phyloP scores from a whole-genome alignment of 768 basidiomycete species.

The Tricholoma furcatifolium region DNA sequence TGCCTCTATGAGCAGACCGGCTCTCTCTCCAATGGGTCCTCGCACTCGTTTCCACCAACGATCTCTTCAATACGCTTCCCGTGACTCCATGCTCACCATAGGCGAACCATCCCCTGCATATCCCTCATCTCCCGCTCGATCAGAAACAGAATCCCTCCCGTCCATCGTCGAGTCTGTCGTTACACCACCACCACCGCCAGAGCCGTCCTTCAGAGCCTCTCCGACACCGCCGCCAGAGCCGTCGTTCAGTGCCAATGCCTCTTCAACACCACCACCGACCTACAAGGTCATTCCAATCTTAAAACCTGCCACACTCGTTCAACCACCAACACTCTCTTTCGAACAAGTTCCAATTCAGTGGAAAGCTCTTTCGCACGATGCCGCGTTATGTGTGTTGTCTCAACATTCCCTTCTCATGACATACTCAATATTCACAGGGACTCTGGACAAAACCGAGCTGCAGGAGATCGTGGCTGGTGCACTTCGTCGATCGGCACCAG shows the following conservation, averaged over 20 bases:
- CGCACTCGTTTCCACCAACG: constrained; percentile 16
- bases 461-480: constrained; percentile 72
- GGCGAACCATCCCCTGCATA: constrained; percentile 16
- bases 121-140: constrained; percentile 11
- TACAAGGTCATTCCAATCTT: constrained; percentile 15
- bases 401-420: not conserved
- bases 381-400: constrained; percentile 50
- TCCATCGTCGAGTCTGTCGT: constrained; percentile 11
- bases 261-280: constrained; percentile 5
- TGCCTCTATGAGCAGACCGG: constrained; percentile 14
- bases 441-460: constrained; percentile 59
- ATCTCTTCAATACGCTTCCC: constrained; percentile 8
- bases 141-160: constrained; percentile 12
- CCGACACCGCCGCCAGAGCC: not conserved
- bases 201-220: too few relatives aligned
- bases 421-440: constrained; percentile 34
- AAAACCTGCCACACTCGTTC: constrained; percentile 36
- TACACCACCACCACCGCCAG: constrained; percentile 5
- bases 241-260: not conserved
- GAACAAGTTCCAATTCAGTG: constrained; percentile 56
- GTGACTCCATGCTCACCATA: constrained; percentile 17
- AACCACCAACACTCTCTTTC: constrained; percentile 55
- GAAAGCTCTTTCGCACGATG: constrained; percentile 70
- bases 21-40: constrained; percentile 21
- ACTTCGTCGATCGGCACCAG: constrained; percentile 65